Base-by-base conservation (phyloP, 805 yeast species). In the Saccharomycopsis amapae region DNA sequence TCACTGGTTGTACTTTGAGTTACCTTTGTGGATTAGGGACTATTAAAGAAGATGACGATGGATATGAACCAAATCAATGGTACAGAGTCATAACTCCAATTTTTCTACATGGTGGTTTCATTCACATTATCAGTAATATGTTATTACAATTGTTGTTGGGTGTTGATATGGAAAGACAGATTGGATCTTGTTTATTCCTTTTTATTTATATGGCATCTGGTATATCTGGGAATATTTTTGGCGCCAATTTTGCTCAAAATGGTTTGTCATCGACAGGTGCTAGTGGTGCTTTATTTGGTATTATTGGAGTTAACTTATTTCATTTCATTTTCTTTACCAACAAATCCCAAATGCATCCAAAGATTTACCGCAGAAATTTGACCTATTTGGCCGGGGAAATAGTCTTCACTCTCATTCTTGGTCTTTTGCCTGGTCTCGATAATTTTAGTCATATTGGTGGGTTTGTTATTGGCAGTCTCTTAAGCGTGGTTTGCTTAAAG, bases 391-490 rank as follows among this genome's bases (percentile, higher is more conserved):
- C 79, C n/a, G 62, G 64, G 7, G 87, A 82, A 57, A 69, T 82
- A 31, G 55, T 80, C 10, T 66, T 80, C 3, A 69, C 79, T 32
- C 68, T 82, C 38, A 81, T 73, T 5, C 62, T 82, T 17, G 89
- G 89, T 0, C 63, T 82, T 17, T 62, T 82, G 13, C 89, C 89
- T 0, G 89, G 89, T 0, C 58, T 82, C 44, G 89, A 82, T 59
- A 82, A 82, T 58, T 82, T 82, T 56, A 71, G 83, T 36, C 88
- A 82, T 59, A 73, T 82, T 53, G 89, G 89, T 9, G 89, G 89
- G 4, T 79, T 81, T 62, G 72, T 78, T 20, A 63, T 76, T 62
- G 89, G 89, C 0, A 32, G 78, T 0, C 57, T 76, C 23, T 53
- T 69, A 28, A 76, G 81, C 1, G 55, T 78, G 0, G 62, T 71